A percentile compares a stretch with the other conserved stretches of the same genome.
Conservation (phyloP, 495 filamentous ascomycete species). For the Penicillium desertorum region DNA sequence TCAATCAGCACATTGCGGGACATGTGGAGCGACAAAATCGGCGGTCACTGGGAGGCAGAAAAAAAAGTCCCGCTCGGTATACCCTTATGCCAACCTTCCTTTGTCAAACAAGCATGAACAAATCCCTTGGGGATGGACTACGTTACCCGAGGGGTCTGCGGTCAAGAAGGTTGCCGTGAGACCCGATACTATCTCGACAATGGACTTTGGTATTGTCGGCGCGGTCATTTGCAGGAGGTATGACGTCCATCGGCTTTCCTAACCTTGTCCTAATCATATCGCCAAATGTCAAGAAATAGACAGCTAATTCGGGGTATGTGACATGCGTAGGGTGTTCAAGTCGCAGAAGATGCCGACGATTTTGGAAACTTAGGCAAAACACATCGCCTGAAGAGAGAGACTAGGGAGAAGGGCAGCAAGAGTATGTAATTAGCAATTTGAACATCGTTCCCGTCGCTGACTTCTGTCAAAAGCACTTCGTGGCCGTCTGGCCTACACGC, state of each 20-base stretch:
- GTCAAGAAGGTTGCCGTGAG: constrained; percentile 63
- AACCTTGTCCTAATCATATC: constrained; percentile 7
- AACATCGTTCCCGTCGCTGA: constrained; percentile 2
- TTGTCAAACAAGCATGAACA: constrained; percentile 39
- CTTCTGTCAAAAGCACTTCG: constrained; percentile 40
- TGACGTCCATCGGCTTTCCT: constrained; percentile 4
- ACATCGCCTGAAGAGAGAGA: constrained; percentile 53
- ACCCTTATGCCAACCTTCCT: constrained; percentile 8
- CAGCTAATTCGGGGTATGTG: constrained; percentile 5
- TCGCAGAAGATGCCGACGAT: constrained; percentile 74
- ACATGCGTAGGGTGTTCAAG: constrained; percentile 43
- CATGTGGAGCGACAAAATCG: constrained; percentile 15
- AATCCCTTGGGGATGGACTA: constrained; percentile 51
- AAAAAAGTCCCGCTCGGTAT: constrained; percentile 18
- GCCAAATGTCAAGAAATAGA: constrained; percentile 6
- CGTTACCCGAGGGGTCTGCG: constrained; percentile 57
- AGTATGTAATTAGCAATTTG: constrained; percentile 33
- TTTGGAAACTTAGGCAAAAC: constrained; percentile 66
- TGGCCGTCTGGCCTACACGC: constrained; percentile 64
- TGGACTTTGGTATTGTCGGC: constrained; percentile 63
- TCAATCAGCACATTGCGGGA: constrained; percentile 5
- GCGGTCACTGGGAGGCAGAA: constrained; percentile 22
- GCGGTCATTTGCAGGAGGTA: constrained; percentile 65
- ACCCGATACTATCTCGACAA: constrained; percentile 61
- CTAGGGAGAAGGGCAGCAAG: constrained; percentile 49